Evolutionary conservation across 306 rosid species (phyloP).

Genomic region (Geum urbanum): DNA sequence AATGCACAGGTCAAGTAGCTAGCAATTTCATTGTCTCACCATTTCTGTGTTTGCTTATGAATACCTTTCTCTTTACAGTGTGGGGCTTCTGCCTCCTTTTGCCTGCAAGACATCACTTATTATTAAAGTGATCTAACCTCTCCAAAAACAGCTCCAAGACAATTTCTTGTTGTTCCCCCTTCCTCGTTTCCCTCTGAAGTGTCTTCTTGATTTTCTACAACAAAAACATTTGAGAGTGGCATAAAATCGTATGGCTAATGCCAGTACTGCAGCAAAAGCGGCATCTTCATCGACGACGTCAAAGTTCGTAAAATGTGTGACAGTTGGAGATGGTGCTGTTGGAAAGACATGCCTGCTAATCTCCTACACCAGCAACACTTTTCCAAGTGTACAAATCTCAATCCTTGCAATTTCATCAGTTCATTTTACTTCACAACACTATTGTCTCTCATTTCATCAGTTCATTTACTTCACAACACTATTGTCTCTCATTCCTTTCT

Average conservation of each 20-base stretch:
- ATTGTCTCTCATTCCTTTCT: neutral
- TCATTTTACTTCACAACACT: neutral
- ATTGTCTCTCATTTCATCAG: too few species aligned
- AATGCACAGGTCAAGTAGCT: neutral
- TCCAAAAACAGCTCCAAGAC: neutral
- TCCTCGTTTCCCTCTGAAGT: neutral
- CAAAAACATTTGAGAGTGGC: neutral
- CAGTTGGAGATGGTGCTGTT: slow-evolving; percentile 25
- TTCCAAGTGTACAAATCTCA: slow-evolving; percentile 8
- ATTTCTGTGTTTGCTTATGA: neutral
- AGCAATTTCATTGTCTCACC: neutral
- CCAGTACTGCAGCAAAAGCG: neutral
- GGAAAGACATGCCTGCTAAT: slow-evolving; percentile 28
- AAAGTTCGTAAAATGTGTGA: slow-evolving; percentile 24
- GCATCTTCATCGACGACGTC: slow-evolving; percentile 17
- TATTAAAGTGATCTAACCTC: slow-evolving; percentile 15
- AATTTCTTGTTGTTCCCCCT: neutral
- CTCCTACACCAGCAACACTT: slow-evolving; percentile 24
- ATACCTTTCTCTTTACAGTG: neutral
- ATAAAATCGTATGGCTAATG: slow-evolving; percentile 6
- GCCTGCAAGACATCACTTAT: slow-evolving; percentile 19
- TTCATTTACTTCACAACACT: neutral
- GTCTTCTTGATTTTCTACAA: neutral
- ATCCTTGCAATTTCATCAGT: too few species aligned
- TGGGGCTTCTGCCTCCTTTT: slow-evolving; percentile 11